These are phyloP conservation scores for Pseudogymnoascus sp. DNA, from an alignment of 2,329 filamentous ascomycete species.

Conservation along the genomic window DNA sequence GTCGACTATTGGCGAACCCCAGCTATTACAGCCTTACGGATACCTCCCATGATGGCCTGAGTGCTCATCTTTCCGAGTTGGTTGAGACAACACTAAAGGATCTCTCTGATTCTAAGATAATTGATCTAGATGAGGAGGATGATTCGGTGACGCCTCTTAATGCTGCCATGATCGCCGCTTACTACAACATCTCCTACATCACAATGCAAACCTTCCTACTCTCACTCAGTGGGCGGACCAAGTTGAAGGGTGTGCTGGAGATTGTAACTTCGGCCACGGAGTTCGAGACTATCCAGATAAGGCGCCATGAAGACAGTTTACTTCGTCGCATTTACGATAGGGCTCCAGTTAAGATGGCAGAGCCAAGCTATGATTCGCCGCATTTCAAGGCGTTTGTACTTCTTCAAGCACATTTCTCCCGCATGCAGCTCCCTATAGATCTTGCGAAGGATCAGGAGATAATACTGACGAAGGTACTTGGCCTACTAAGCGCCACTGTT, in stretches of 20 bases:
- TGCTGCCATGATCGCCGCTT: conserved; percentile 94
- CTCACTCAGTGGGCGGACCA: conserved; percentile 79
- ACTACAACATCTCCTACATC: conserved; percentile 99
- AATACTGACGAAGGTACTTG: conserved; percentile 76
- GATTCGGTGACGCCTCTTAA: conserved; percentile 85
- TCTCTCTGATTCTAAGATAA: conserved; percentile 84
- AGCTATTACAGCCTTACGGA: conserved; percentile 91
- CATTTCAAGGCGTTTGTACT: conserved; percentile 99
- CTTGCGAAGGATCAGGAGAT: conserved; percentile 92
- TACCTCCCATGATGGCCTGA: conserved; percentile 87
- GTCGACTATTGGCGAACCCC: conserved; percentile 86
- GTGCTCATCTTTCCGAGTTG: conserved; percentile 85
- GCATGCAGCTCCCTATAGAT: conserved; percentile 94
- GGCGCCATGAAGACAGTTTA: conserved; percentile 82
- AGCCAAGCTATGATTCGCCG: conserved; percentile 80
- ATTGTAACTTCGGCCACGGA: conserved; percentile 96
- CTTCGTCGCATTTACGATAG: conserved; percentile 90
- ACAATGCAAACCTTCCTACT: conserved; percentile 98
- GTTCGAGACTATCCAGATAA: conserved; percentile 90
- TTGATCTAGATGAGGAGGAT: conserved; percentile 91
- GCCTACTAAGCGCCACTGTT: conserved; percentile 82
- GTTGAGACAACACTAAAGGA: conserved; percentile 91
- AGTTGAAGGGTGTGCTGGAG: conserved; percentile 93
- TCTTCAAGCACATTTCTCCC: conserved; percentile 91
- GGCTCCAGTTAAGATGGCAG: conserved; percentile 88